These are phyloP conservation scores for Gyrodon tennesseensis DNA, from an alignment of 1,284 basidiomycete species.

Conservation along the genomic window DNA sequence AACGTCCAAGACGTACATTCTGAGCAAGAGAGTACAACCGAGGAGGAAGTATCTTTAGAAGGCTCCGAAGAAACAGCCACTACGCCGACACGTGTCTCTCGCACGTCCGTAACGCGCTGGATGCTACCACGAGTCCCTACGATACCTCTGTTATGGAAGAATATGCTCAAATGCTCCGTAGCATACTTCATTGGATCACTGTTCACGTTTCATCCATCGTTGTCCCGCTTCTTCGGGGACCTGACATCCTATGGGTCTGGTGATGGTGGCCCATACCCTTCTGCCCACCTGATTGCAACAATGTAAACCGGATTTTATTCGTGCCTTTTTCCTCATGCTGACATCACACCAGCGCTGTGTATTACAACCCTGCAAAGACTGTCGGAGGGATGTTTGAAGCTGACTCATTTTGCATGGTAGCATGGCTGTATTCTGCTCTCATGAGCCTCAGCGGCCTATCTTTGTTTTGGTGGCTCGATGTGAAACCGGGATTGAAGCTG, in stretches of 20 bases:
- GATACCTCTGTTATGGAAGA: conserved; percentile 60
- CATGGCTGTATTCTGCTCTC: conserved; percentile 68
- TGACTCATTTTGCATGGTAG: conserved; percentile 73
- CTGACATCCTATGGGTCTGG: conserved; percentile 56
- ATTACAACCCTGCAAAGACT: conserved; percentile 84
- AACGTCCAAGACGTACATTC: background rate
- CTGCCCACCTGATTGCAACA: conserved; percentile 89
- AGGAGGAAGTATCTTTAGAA: conserved; percentile 34
- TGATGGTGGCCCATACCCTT: conserved; percentile 58
- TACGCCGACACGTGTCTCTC: conserved; percentile 18
- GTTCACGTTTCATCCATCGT: conserved; percentile 84
- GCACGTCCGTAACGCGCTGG: conserved; percentile 15
- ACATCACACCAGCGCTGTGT: conserved; percentile 59
- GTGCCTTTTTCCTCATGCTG: conserved; percentile 16
- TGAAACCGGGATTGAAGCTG: conserved; percentile 66
- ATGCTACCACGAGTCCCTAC: conserved; percentile 38
- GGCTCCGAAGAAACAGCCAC: conserved; percentile 31
- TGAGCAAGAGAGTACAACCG: background rate
- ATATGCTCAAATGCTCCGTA: conserved; percentile 87
- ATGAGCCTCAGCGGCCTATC: conserved; percentile 77
- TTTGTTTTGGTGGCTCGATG: conserved; percentile 76
- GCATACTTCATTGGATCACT: conserved; percentile 90
- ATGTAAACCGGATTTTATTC: conserved; percentile 53
- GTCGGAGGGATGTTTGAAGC: conserved; percentile 91
- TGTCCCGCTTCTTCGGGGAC: conserved; percentile 65